Evolutionary conservation across 202 grass and related monocot species (phyloP), one percentile per base, ranked within the genome.

Genomic region (Carex arenaria): DNA sequence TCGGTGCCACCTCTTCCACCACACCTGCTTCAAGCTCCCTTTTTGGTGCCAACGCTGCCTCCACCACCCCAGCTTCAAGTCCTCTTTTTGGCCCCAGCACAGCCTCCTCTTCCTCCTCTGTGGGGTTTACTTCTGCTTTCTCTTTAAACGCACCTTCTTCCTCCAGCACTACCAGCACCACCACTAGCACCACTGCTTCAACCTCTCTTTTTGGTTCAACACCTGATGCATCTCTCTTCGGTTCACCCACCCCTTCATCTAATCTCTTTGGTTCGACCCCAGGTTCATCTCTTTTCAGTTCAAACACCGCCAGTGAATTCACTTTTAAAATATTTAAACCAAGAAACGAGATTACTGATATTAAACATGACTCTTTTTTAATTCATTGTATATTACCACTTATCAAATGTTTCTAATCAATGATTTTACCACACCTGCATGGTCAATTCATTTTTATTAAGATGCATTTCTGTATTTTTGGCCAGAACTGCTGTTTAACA

Each of bases 81-180:
- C 22, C 72, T 60, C 84, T 90, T 80, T 94, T 90, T 34, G 84
- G 87, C 43, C 61, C 81, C 47, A 7, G 84, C 83, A 81, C 90
- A 49, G 89, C 81, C 1, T 87, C 89, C 56, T 22, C 84, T 32
- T 84, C 90, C 15, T 85, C 87, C 43, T 78, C 89, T 4, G 85
- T 84, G 23, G 87, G 87, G 7, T 84, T 90, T 11, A 74, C 61
- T 34, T 59, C 89, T 61, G 28, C 62, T 61, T 55, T 86, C 20
- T 57, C 87, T 67, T 62, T 85, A 67, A 45, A 81, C n/a, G 81
- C 85, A 63, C 47, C 87, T 6, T 67, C 87, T 4, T 19, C 85
- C 6, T 67, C 89, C 9, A 40, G 5, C 38, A 40, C 38, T 40
- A 32, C 89, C 38, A 75, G 87, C 28, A 86, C 26, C 26, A 26